These are phyloP conservation scores for Neonectria neomacrospora DNA, from an alignment of 2,329 filamentous ascomycete genomes.

Conservation along the genomic window DNA sequence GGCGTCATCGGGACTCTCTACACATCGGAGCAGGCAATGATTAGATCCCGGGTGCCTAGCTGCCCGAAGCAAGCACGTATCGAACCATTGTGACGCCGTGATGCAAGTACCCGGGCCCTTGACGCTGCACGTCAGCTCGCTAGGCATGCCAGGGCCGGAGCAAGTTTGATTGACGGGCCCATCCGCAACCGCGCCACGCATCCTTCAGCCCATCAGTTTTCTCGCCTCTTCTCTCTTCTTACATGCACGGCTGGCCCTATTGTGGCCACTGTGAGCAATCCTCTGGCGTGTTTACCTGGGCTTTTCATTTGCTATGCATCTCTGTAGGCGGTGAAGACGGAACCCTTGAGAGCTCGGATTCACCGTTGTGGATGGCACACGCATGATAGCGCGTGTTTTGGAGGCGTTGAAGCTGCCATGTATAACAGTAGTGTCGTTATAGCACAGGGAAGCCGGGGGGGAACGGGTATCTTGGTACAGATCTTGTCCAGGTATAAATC, in stretches of 20 bases:
- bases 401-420: neutral
- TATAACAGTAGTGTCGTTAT: neutral
- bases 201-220: constrained; percentile 10
- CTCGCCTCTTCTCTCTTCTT: neutral
- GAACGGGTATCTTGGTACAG: neutral
- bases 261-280: constrained; percentile 3
- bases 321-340: constrained; percentile 4
- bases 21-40: constrained; percentile 9
- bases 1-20: neutral
- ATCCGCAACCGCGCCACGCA: constrained; percentile 13
- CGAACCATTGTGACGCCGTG: constrained; percentile 22
- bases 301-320: neutral
- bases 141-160: constrained; percentile 14
- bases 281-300: neutral
- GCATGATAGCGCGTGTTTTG: constrained; percentile 8
- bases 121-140: constrained; percentile 28
- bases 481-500: neutral
- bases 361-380: constrained; percentile 17
- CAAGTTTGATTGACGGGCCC: constrained; percentile 15
- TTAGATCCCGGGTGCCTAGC: constrained; percentile 19
- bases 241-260: constrained; percentile 17
- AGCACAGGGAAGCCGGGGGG: constrained; percentile 11
- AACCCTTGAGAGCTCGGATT: neutral
- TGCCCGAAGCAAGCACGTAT: constrained; percentile 28
- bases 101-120: constrained; percentile 16